Evolutionary conservation across 2,329 filamentous ascomycete genomes (phyloP).

Genomic region (Talaromyces piceae): DNA sequence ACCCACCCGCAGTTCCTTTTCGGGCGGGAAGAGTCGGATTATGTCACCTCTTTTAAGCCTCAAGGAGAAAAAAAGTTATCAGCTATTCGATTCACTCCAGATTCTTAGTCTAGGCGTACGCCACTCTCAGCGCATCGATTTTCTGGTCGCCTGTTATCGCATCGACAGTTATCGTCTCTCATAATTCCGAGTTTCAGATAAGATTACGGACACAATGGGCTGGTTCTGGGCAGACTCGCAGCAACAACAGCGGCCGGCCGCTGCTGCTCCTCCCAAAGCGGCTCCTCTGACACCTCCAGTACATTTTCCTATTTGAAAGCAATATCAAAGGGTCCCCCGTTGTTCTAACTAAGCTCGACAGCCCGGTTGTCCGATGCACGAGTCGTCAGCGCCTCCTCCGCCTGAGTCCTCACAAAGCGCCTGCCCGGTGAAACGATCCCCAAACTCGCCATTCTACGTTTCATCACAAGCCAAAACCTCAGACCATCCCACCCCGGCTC

Average conservation of each 20-base stretch:
- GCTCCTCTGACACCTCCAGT: constrained; percentile 9
- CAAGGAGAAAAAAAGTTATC: not conserved
- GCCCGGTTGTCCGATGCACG: constrained; percentile 66
- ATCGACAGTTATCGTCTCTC: not conserved
- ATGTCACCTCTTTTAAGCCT: not conserved
- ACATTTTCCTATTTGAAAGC: constrained; percentile 17
- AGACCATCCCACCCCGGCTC: constrained; percentile 25
- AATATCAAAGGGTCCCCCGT: no score
- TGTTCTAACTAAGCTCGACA: constrained; percentile 39
- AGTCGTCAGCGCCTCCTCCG: constrained; percentile 30
- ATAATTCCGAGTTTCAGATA: not conserved
- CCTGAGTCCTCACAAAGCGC: constrained; percentile 22
- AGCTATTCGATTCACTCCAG: not conserved
- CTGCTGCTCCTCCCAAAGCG: constrained; percentile 34
- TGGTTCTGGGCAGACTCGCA: constrained; percentile 61
- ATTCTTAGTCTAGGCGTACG: no score
- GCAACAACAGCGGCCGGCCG: constrained; percentile 26
- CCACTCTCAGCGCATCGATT: not conserved
- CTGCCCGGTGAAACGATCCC: constrained; percentile 41
- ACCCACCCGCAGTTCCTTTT: not conserved
- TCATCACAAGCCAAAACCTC: constrained; percentile 26
- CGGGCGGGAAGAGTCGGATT: not conserved
- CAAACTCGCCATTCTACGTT: constrained; percentile 42
- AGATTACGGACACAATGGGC: constrained; percentile 44
- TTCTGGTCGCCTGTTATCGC: not conserved